phyloP scores from a whole-genome alignment of 495 filamentous ascomycete species.

The Neurospora sp. region DNA sequence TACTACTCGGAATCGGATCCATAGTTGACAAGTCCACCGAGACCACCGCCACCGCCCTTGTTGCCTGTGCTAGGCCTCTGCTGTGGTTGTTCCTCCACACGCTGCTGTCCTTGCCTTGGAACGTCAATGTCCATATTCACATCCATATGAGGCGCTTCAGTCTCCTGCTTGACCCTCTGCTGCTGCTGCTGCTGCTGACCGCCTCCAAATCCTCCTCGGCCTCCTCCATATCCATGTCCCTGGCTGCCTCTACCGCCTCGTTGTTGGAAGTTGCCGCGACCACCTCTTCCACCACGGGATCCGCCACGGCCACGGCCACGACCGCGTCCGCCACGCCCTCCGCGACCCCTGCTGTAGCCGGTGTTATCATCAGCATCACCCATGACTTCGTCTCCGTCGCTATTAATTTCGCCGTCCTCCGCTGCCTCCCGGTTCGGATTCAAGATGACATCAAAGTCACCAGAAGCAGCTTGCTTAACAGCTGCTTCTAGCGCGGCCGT shows the following conservation, averaged over 20 bases:
- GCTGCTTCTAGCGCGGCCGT: constrained; percentile 1
- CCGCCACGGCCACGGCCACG: background rate
- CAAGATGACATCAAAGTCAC: background rate
- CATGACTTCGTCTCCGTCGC: constrained; percentile 9
- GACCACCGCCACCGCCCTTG: background rate
- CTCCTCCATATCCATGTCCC: background rate
- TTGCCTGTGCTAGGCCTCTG: background rate
- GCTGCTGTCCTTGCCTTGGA: background rate
- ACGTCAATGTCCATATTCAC: background rate
- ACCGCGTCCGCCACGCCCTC: background rate
- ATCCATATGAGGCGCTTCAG: background rate
- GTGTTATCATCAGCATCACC: background rate
- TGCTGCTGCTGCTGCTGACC: background rate
- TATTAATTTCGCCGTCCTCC: constrained; percentile 19
- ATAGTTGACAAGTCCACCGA: background rate
- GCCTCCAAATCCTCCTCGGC: background rate
- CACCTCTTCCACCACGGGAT: background rate
- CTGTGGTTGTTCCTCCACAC: background rate
- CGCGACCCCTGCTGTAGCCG: background rate
- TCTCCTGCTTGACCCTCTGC: background rate
- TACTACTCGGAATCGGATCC: background rate
- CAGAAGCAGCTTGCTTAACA: background rate
- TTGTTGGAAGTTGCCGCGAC: background rate
- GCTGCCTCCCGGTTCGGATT: background rate
- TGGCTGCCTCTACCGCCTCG: background rate